phyloP scores from a whole-genome alignment of 225 moss, liverwort and hornwort species.

The Polytrichum commune region DNA sequence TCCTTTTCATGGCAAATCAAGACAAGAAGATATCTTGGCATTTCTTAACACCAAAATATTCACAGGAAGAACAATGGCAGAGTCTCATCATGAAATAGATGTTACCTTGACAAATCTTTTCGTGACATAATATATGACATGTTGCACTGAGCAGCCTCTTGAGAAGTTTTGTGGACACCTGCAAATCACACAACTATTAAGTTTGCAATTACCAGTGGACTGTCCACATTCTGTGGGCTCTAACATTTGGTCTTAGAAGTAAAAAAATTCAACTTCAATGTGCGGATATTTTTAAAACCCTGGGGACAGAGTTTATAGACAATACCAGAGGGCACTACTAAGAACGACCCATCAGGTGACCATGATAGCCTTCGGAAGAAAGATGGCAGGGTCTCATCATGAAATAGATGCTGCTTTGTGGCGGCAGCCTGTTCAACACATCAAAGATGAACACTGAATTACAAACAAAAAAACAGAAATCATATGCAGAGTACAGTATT shows the following conservation, averaged over 20 bases:
- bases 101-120: constrained; percentile 74
- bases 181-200: constrained; percentile 4
- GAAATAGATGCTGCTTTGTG: constrained; percentile 69
- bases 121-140: constrained; percentile 73
- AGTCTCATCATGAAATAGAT: too few species aligned
- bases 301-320: not conserved
- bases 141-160: constrained; percentile 46
- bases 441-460: not conserved
- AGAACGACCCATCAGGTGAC: constrained; percentile 93
- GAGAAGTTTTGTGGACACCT: constrained; percentile 59
- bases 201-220: too few species aligned
- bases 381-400: constrained; percentile 90
- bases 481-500: too few species aligned
- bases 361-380: constrained; percentile 93
- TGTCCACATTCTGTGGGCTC: too few species aligned
- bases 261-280: too few species aligned
- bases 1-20: not conserved
- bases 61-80: too few species aligned
- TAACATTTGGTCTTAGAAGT: too few species aligned
- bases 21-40: constrained; percentile 1
- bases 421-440: constrained; percentile 33
- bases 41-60: not conserved
- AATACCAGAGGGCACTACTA: constrained; percentile 79
- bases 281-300: too few species aligned
- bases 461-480: too few species aligned